A percentile compares a stretch with the other conserved stretches of the same genome.
phyloP scores from a whole-genome alignment of 2,329 filamentous ascomycete genomes.

The Magnaporthiopsis rhizophila region DNA sequence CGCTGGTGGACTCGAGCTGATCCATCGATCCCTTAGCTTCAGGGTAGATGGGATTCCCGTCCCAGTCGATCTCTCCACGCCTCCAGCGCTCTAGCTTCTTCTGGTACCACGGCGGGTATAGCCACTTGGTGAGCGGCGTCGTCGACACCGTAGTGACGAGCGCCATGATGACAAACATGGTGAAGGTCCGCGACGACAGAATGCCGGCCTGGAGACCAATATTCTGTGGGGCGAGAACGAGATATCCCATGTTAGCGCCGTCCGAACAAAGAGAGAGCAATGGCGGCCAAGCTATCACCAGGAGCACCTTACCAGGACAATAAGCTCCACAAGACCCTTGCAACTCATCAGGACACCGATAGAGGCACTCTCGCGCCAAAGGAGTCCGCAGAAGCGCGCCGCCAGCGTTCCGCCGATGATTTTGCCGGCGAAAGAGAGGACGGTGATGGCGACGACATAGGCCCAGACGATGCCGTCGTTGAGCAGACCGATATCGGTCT shows the following conservation, averaged over 20 bases:
- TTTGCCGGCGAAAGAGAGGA: constrained; percentile 77
- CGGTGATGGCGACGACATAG: constrained; percentile 78
- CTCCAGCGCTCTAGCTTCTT: constrained; percentile 50
- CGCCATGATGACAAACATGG: constrained; percentile 93
- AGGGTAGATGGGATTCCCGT: constrained; percentile 32
- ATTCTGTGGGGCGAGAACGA: constrained; percentile 32
- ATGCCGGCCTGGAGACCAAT: constrained; percentile 79
- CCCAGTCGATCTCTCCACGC: constrained; percentile 86
- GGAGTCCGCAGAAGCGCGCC: constrained; percentile 64
- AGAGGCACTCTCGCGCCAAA: constrained; percentile 84
- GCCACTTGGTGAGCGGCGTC: constrained; percentile 62
- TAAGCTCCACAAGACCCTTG: constrained; percentile 89
- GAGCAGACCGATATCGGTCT: constrained; percentile 78
- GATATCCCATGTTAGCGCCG: not conserved
- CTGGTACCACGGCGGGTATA: constrained; percentile 64
- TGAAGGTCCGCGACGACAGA: constrained; percentile 73
- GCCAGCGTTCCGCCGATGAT: constrained; percentile 75
- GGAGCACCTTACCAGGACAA: constrained; percentile 64
- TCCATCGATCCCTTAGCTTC: constrained; percentile 17
- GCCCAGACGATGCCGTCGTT: constrained; percentile 78
- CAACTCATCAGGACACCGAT: constrained; percentile 94
- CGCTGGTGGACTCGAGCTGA: constrained; percentile 24
- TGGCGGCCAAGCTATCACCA: not conserved
- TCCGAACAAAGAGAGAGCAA: not conserved
- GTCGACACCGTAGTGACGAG: constrained; percentile 77